phyloP scores from a whole-genome alignment of 768 basidiomycete genomes.

The Lactifluus echinatus region DNA sequence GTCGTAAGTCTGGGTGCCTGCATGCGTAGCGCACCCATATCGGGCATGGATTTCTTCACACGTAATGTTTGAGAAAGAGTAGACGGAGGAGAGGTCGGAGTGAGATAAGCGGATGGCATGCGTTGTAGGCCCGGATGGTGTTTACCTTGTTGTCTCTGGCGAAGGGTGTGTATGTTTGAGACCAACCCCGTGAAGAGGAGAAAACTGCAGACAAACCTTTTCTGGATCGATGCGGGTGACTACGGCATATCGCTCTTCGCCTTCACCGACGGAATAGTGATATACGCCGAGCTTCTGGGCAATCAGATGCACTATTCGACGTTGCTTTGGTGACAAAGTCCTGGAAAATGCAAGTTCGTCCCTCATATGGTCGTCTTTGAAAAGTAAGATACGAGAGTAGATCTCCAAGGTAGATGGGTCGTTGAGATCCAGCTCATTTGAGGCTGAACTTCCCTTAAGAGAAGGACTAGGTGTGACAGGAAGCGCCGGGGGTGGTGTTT shows the following conservation, averaged over 20 bases:
- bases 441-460: constrained; percentile 45
- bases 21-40: constrained; percentile 81
- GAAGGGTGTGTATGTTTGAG: background rate
- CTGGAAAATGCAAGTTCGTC: constrained; percentile 97
- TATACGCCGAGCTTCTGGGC: constrained; percentile 95
- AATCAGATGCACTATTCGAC: constrained; percentile 89
- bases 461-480: constrained; percentile 48
- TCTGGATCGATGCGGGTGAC: constrained; percentile 86
- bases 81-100: constrained; percentile 38
- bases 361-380: constrained; percentile 96
- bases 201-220: constrained; percentile 42
- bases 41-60: constrained; percentile 98
- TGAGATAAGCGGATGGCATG: constrained; percentile 73
- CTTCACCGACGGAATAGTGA: constrained; percentile 89
- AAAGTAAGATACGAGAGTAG: constrained; percentile 90
- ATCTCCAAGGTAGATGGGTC: constrained; percentile 95
- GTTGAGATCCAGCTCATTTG: constrained; percentile 84
- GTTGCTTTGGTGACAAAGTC: constrained; percentile 72
- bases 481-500: constrained; percentile 45
- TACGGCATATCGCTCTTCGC: constrained; percentile 88
- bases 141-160: constrained; percentile 33
- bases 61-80: constrained; percentile 52
- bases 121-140: constrained; percentile 58
- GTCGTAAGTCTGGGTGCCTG: constrained; percentile 71
- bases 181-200: background rate